Evolutionary conservation across 208 protist species (phyloP).

Genomic region (Leishmania turanica): DNA sequence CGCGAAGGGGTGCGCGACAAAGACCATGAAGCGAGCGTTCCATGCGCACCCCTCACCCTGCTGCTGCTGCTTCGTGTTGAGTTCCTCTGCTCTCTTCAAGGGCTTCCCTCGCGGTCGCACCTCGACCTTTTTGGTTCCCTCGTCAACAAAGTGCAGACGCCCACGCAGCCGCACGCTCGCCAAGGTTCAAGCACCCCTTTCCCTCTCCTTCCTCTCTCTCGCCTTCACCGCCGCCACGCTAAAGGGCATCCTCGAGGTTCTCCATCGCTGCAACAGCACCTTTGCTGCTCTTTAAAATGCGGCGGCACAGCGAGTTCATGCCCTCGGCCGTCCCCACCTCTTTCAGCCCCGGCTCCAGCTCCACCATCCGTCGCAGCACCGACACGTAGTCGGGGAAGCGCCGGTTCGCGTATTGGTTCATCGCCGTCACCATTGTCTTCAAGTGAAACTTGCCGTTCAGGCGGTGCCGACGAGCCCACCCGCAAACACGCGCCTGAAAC

Average conservation of each 20-base stretch:
- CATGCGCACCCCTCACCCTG: background rate
- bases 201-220: background rate
- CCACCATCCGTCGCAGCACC: constrained; percentile 35
- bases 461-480: constrained; percentile 52
- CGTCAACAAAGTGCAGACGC: background rate
- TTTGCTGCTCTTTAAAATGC: constrained; percentile 14
- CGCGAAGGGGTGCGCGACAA: background rate
- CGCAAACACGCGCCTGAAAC: constrained; percentile 58
- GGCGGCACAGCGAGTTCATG: constrained; percentile 42
- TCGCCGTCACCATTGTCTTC: constrained; percentile 57
- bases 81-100: background rate
- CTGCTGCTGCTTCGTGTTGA: background rate
- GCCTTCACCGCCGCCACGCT: background rate
- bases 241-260: constrained; percentile 14
- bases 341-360: constrained; percentile 43
- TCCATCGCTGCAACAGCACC: background rate
- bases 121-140: background rate
- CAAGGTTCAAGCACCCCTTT: background rate
- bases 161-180: background rate
- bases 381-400: constrained; percentile 52
- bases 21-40: background rate
- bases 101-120: background rate
- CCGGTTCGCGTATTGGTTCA: constrained; percentile 65
- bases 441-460: constrained; percentile 58
- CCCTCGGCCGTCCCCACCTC: constrained; percentile 62